A percentile compares a stretch with the other conserved stretches of the same genome.
These are phyloP conservation scores for Nakaseomyces sp. DNA, from an alignment of 1,139 yeast species.

Conservation along the genomic window DNA sequence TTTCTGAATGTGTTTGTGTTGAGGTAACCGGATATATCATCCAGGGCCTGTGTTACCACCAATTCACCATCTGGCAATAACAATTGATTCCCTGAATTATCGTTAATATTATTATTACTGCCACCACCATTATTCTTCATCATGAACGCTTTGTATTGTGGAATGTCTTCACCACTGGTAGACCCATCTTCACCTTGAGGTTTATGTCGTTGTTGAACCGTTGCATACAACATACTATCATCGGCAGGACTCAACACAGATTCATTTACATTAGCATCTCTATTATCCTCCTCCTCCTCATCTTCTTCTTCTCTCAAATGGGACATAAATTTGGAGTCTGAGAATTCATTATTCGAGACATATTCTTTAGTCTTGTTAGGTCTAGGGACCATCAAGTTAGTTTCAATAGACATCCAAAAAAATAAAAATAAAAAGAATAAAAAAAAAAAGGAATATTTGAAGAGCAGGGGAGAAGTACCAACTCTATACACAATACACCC, in stretches of 20 bases:
- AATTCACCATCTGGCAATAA: slow-evolving; percentile 15
- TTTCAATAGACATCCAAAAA: neutral
- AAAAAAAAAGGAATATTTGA: too few species aligned
- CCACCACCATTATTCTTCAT: too few species aligned
- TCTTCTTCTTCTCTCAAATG: slow-evolving; percentile 2
- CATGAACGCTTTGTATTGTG: neutral
- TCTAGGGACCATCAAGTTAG: slow-evolving; percentile 1
- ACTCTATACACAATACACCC: too few species aligned
- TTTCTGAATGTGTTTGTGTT: slow-evolving; percentile 23
- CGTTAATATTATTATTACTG: neutral
- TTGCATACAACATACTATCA: slow-evolving; percentile 1
- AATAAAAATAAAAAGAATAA: neutral
- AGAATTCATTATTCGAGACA: slow-evolving; percentile 2
- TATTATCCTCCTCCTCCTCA: neutral
- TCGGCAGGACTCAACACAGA: neutral
- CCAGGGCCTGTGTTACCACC: slow-evolving; percentile 22
- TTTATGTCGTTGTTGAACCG: slow-evolving; percentile 1
- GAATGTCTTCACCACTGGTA: neutral
- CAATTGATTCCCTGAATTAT: neutral
- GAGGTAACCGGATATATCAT: slow-evolving; percentile 25
- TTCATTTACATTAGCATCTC: neutral
- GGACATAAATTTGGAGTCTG: slow-evolving; percentile 5
- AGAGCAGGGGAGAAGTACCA: too few species aligned
- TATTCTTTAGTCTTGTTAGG: neutral
- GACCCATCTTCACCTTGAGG: neutral